These are phyloP conservation scores for Tolypocladium nubicola DNA, from an alignment of 2,329 filamentous ascomycete genomes.

Conservation along the genomic window DNA sequence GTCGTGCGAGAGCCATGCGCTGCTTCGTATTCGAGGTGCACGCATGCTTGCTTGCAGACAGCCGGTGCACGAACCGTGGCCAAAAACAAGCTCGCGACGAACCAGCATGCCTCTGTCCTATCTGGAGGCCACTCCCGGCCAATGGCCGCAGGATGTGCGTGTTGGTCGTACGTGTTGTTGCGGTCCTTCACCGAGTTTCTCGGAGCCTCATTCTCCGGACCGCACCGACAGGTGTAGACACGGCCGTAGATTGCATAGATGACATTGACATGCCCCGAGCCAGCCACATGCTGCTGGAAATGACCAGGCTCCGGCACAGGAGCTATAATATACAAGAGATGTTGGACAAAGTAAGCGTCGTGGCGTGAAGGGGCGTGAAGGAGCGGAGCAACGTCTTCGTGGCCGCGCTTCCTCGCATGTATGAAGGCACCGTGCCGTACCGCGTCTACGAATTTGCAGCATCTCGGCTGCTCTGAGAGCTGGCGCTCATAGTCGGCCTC, in stretches of 20 bases:
- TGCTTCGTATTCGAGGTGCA: too few species aligned
- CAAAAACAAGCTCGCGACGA: not conserved
- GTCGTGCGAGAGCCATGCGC: too few species aligned
- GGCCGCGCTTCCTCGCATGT: not conserved
- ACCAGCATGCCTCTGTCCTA: not conserved
- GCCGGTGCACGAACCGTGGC: too few species aligned
- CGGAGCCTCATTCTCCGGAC: not conserved
- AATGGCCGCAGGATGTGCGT: not conserved
- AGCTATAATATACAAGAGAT: not conserved
- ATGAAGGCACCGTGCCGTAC: not conserved
- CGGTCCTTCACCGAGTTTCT: not conserved
- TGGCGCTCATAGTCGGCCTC: conserved; percentile 66
- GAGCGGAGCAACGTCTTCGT: not conserved
- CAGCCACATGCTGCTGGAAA: not conserved
- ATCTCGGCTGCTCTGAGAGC: conserved; percentile 83
- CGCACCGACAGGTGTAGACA: not conserved
- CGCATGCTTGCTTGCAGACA: too few species aligned
- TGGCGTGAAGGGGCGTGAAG: not conserved
- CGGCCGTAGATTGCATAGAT: not conserved
- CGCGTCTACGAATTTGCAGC: conserved; percentile 47
- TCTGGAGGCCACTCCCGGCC: not conserved
- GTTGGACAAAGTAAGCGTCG: not conserved
- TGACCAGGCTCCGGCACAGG: not conserved
- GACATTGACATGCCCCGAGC: not conserved
- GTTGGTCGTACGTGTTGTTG: not conserved